A percentile compares a stretch with the other conserved stretches of the same genome.
Evolutionary conservation across 73 alveolate genomes (phyloP).

Genomic region (Paramecium biaurelia): DNA sequence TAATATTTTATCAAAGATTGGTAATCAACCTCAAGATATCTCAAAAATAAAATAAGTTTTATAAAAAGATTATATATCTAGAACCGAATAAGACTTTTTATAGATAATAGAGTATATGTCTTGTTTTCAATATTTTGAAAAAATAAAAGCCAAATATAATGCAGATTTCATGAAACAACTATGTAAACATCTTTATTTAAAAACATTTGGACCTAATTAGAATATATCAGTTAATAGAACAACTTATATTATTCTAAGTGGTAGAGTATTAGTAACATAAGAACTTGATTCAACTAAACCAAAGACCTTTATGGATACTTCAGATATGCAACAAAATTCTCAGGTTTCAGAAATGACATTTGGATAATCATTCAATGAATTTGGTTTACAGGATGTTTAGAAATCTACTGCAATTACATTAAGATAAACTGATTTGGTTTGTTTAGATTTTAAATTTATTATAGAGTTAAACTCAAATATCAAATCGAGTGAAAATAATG

Average conservation of each 20-base stretch:
- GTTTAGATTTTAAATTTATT: background rate
- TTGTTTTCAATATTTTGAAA: background rate
- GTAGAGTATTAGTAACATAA: background rate
- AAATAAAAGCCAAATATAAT: background rate
- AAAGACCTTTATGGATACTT: background rate
- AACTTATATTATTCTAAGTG: background rate
- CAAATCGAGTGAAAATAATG: background rate
- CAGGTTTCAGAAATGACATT: background rate
- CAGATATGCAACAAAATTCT: background rate
- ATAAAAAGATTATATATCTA: conserved; percentile 1
- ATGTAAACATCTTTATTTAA: background rate
- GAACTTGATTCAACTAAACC: background rate
- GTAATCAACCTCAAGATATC: background rate
- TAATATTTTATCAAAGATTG: background rate
- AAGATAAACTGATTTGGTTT: background rate
- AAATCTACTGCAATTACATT: background rate
- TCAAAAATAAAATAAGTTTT: conserved; percentile 14
- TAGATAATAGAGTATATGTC: background rate
- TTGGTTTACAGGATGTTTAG: background rate
- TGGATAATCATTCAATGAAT: background rate
- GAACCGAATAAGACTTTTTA: background rate
- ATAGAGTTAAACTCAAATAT: background rate
- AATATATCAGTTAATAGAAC: background rate
- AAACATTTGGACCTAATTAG: background rate
- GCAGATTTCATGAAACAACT: background rate